Evolutionary conservation across 257 asterid genomes (phyloP), one percentile per base, ranked within the genome.

Genomic region (Petunia secreta): DNA sequence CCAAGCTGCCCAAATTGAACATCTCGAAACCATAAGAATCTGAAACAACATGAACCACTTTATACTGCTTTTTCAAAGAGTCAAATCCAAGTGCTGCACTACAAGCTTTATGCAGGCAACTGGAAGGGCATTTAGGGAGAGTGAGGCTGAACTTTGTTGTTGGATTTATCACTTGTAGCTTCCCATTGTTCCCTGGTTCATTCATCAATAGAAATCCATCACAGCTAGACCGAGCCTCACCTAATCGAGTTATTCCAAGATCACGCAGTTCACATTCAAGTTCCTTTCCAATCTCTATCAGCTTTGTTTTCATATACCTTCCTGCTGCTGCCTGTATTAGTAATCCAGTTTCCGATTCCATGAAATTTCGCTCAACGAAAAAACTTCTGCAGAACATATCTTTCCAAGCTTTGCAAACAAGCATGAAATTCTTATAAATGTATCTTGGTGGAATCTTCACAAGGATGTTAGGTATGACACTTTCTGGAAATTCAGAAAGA

Each of bases 51-150:
- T 78, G 85, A 39, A 71, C 85, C 48, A 82, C 77, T 39, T 82
- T 82, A 46, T 78, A 82, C 69, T 74, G 50, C 5, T 62, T 50
- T 1, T 68, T 77, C 4, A 8, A 37, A 52, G 82, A 74, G n/a
- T 82, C 85, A 63, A 44, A 75, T 59, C 68, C 85, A 55, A 82
- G 78, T 36, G 77, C 83, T 41, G 76, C 38, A 50, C 77, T 75
- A 38, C 86, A 83, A 8, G 52, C 6, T 80, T 6, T 37, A 64
- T 80, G 81, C 6, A 9, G 75, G 7, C 81, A 74, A 57, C 43
- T 48, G 2, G 63, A 57, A 37, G 73, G 79, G 74, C 59, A 75
- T 37, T 46, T 9, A 5, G 81, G 86, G 54, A 79, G 15, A 13
- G 75, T 64, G 57, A 75, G 14, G 9, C 78, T 48, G 25, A 53